Evolutionary conservation across 805 yeast species (phyloP).

Genomic region (Candida montana): DNA sequence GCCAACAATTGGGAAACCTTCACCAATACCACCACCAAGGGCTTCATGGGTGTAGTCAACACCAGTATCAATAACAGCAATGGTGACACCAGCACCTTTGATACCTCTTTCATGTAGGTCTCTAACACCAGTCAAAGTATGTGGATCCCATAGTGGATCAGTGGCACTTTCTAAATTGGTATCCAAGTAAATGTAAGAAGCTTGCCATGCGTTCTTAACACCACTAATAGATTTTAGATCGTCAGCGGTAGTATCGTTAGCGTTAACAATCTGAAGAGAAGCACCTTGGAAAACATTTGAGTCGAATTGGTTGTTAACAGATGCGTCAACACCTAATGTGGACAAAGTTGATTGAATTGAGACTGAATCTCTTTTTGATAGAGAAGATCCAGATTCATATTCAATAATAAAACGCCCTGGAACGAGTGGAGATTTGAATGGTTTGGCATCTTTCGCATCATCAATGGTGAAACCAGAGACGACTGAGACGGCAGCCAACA

Average conservation of each 20-base stretch:
- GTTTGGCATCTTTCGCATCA: not conserved
- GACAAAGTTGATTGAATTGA: constrained; percentile 4
- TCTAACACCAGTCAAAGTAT: constrained; percentile 8
- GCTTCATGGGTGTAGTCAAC: constrained; percentile 8
- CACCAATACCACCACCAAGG: constrained; percentile 11
- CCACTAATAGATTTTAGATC: constrained; percentile 9
- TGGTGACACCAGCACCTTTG: constrained; percentile 6
- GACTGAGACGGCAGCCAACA: constrained; percentile 1
- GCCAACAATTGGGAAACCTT: constrained; percentile 9
- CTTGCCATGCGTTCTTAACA: constrained; percentile 15
- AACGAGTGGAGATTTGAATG: constrained; percentile 3
- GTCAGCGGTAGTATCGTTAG: constrained; percentile 8
- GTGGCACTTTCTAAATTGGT: not conserved
- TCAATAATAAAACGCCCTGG: constrained; percentile 15
- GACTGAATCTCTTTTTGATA: constrained; percentile 7
- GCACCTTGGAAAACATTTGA: constrained; percentile 13
- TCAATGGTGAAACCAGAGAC: constrained; percentile 1
- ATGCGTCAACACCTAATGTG: constrained; percentile 7
- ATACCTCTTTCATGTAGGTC: constrained; percentile 5
- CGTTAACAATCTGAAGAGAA: constrained; percentile 7
- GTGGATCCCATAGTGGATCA: constrained; percentile 6
- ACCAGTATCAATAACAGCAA: constrained; percentile 12
- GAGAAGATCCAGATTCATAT: constrained; percentile 5
- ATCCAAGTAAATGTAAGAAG: constrained; percentile 8
- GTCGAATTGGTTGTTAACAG: constrained; percentile 9